Evolutionary conservation across 192 early-diverging fungal species (phyloP).

Genomic region (Dissophora ornata): DNA sequence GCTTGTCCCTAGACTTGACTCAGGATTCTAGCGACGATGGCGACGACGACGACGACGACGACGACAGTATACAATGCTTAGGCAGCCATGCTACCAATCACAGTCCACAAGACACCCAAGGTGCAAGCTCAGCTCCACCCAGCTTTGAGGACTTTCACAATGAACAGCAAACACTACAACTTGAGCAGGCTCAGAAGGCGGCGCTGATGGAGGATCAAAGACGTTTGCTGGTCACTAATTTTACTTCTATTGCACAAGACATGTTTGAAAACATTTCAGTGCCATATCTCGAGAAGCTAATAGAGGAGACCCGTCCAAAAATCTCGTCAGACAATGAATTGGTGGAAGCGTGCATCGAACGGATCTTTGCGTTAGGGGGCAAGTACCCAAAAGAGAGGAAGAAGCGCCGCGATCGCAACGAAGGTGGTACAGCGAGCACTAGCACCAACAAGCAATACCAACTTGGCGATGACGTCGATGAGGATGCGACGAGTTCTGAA

Average conservation of each 20-base stretch:
- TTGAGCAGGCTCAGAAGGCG: neutral
- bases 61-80: too few relatives aligned
- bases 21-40: slow-evolving; percentile 22
- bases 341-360: slow-evolving; percentile 32
- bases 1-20: too few relatives aligned
- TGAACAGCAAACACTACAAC: slow-evolving; percentile 14
- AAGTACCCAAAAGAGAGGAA: slow-evolving; percentile 23
- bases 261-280: slow-evolving; percentile 43
- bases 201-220: slow-evolving; percentile 16
- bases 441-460: too few relatives aligned
- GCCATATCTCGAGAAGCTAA: slow-evolving; percentile 8
- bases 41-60: neutral
- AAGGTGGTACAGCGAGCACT: neutral
- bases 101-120: too few relatives aligned
- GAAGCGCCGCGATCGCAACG: slow-evolving; percentile 8
- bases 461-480: neutral
- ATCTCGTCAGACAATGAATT: slow-evolving; percentile 15
- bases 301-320: slow-evolving; percentile 18
- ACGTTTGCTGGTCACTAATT: slow-evolving; percentile 13
- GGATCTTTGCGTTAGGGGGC: slow-evolving; percentile 19
- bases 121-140: neutral
- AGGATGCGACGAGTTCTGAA: slow-evolving; percentile 9
- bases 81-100: neutral
- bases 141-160: slow-evolving; percentile 33
- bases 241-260: slow-evolving; percentile 24